phyloP scores from a whole-genome alignment of 495 filamentous ascomycete genomes.

The Penicillium roqueforti region DNA sequence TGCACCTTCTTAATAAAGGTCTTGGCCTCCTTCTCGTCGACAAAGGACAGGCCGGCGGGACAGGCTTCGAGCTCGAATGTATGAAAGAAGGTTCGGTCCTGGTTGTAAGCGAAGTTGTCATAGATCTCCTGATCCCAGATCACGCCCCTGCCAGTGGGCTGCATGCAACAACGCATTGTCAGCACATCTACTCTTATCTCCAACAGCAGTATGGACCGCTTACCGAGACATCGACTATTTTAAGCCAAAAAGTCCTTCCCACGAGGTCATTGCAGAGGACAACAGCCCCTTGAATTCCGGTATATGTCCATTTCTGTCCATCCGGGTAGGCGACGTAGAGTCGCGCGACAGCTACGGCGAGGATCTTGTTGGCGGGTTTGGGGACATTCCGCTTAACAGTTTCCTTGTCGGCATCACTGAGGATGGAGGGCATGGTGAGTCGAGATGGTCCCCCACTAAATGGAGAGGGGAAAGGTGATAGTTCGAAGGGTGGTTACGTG shows the following conservation, averaged over 20 bases:
- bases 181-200: conserved; percentile 12
- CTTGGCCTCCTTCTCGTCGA: conserved; percentile 94
- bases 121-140: conserved; percentile 99
- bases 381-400: conserved; percentile 88
- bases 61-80: conserved; percentile 93
- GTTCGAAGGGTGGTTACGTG: conserved; percentile 12
- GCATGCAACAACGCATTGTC: conserved; percentile 12
- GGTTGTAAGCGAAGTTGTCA: conserved; percentile 89
- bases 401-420: conserved; percentile 88
- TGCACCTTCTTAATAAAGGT: conserved; percentile 93
- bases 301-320: conserved; percentile 83
- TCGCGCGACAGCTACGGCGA: conserved; percentile 85
- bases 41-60: conserved; percentile 83
- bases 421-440: conserved; percentile 74
- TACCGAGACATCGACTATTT: conserved; percentile 94
- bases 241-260: conserved; percentile 93
- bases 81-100: conserved; percentile 95
- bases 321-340: conserved; percentile 93
- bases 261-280: conserved; percentile 92
- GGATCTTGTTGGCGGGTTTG: conserved; percentile 91
- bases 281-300: conserved; percentile 87
- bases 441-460: conserved; percentile 5
- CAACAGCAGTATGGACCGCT: conserved; percentile 29
- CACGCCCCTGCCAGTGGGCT: conserved; percentile 80
- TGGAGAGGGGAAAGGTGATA: conserved; percentile 5